These are phyloP conservation scores for Evansstolkia leycettana DNA, from an alignment of 495 filamentous ascomycete genomes.

Conservation along the genomic window DNA sequence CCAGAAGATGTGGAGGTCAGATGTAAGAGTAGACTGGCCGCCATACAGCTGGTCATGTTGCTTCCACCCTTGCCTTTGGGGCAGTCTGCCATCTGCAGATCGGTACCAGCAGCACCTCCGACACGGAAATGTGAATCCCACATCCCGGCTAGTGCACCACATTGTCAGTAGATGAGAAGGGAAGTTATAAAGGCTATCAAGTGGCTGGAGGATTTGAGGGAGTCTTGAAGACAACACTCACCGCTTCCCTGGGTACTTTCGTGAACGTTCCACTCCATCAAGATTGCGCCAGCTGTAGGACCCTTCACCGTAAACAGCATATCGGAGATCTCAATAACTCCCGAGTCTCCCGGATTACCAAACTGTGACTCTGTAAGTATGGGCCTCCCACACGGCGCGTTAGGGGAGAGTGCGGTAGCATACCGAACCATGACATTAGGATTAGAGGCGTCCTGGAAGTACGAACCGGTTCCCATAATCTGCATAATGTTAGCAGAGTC, in stretches of 20 bases:
- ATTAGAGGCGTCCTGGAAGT: slow-evolving; percentile 34
- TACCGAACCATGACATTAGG: slow-evolving; percentile 42
- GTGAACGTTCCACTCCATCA: slow-evolving; percentile 72
- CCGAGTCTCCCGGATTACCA: slow-evolving; percentile 35
- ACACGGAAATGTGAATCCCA: slow-evolving; percentile 57
- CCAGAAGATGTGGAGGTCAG: slow-evolving; percentile 31
- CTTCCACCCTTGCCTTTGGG: slow-evolving; percentile 28
- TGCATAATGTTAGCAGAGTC: too few relatives aligned
- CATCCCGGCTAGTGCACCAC: too few relatives aligned
- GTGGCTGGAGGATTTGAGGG: too few relatives aligned
- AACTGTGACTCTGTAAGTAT: too few relatives aligned
- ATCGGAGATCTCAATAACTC: slow-evolving; percentile 41
- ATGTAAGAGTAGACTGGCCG: slow-evolving; percentile 46
- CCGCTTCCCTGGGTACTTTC: slow-evolving; percentile 49
- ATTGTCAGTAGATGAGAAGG: too few relatives aligned
- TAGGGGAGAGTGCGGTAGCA: too few relatives aligned
- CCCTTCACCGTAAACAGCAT: slow-evolving; percentile 43
- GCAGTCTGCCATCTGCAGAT: slow-evolving; percentile 56
- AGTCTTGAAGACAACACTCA: slow-evolving; percentile 16
- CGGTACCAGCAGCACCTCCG: slow-evolving; percentile 56
- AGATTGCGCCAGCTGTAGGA: slow-evolving; percentile 61
- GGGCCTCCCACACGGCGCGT: too few relatives aligned
- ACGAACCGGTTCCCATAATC: slow-evolving; percentile 28
- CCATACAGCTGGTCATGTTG: slow-evolving; percentile 33
- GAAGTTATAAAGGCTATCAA: too few relatives aligned